Evolutionary conservation across 2,329 filamentous ascomycete species (phyloP), one percentile per base, ranked within the genome.

Genomic region (Aspergillus latus): DNA sequence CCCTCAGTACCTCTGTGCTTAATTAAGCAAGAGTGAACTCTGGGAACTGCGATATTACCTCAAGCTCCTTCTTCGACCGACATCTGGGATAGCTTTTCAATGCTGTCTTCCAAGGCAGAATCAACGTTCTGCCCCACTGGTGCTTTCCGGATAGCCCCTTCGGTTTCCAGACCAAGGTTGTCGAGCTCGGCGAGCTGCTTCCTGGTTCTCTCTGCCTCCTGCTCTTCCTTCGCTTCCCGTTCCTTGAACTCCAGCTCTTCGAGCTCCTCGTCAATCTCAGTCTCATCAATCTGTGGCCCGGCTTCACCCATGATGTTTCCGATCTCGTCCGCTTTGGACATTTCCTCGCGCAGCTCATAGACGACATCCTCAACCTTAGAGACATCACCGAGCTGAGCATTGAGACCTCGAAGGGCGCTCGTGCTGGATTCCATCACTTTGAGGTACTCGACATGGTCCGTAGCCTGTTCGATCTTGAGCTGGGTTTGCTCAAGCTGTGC

Each of bases 181-280:
- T 77, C 73, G 30, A 73, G 62, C 57, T 81, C 78, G 42, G 82
- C 81, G 32, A 88, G 72, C 59, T 72, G 76, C 57, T 67, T 72
- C 59, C 74, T 71, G 47, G 78, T 80, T 64, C 78, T 76, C 51
- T 74, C 70, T 54, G 82, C 82, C 40, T 80, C 77, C 58, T 81
- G 73, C 62, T 79, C 73, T 60, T 80, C 76, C 52, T 66, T 71
- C 48, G 76, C 78, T 65, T 79, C 70, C 58, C 66, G 70, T 56
- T 84, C 80, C 67, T 83, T 82, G 66, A 78, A 77, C 74, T 92
- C 86, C 76, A 99, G 77, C 3, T 81, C 86, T 63, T 89, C 88
- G 46, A 97, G 81, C 76, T 97, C 93, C 58, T 93, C 89, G 64
- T 97, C 92, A 54, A 97, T 84, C 71, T 95, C 92, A 16, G 69